A percentile compares a stretch with the other conserved stretches of the same genome.
These are phyloP conservation scores for Ceratocystis diversiconidia DNA, from an alignment of 2,329 filamentous ascomycete species.

Conservation along the genomic window DNA sequence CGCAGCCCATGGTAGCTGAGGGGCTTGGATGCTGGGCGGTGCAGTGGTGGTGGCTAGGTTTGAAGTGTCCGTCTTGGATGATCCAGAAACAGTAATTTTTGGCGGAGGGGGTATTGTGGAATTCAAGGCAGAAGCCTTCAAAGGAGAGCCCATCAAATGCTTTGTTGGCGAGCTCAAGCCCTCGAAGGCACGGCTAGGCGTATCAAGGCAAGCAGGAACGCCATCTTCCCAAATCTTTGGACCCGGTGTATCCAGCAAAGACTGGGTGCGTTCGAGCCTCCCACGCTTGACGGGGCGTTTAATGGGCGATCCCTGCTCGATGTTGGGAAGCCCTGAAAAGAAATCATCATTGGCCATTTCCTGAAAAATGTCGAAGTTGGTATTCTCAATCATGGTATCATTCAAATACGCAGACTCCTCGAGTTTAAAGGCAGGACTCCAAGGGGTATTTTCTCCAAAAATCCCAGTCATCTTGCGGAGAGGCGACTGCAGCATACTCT, in stretches of 20 bases:
- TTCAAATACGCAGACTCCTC: slow-evolving; percentile 42
- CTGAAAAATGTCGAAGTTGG: slow-evolving; percentile 48
- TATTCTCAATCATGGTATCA: slow-evolving; percentile 28
- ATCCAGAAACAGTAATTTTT: slow-evolving; percentile 9
- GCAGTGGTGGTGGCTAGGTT: slow-evolving; percentile 22
- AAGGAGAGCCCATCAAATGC: slow-evolving; percentile 22
- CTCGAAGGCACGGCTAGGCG: slow-evolving; percentile 15
- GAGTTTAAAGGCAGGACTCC: slow-evolving; percentile 50
- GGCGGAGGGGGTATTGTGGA: slow-evolving; percentile 9
- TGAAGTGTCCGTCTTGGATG: slow-evolving; percentile 13
- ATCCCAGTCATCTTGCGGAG: slow-evolving; percentile 33
- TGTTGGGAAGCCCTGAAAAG: slow-evolving; percentile 25
- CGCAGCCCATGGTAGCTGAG: slow-evolving; percentile 29
- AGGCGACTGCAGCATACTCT: slow-evolving; percentile 68
- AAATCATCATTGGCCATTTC: slow-evolving; percentile 26
- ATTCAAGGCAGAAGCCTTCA: slow-evolving; percentile 18
- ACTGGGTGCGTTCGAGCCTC: slow-evolving; percentile 49
- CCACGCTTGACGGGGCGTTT: slow-evolving; percentile 48
- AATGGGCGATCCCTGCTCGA: slow-evolving; percentile 47
- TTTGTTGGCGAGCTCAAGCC: slow-evolving; percentile 42
- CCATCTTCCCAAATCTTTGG: slow-evolving; percentile 18
- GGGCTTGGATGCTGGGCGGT: slow-evolving; percentile 25
- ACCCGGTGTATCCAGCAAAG: slow-evolving; percentile 22
- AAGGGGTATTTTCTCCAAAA: slow-evolving; percentile 36
- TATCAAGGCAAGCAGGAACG: slow-evolving; percentile 11